Conservation (phyloP, 345 rosid species). For the Nephelium lappaceum region DNA sequence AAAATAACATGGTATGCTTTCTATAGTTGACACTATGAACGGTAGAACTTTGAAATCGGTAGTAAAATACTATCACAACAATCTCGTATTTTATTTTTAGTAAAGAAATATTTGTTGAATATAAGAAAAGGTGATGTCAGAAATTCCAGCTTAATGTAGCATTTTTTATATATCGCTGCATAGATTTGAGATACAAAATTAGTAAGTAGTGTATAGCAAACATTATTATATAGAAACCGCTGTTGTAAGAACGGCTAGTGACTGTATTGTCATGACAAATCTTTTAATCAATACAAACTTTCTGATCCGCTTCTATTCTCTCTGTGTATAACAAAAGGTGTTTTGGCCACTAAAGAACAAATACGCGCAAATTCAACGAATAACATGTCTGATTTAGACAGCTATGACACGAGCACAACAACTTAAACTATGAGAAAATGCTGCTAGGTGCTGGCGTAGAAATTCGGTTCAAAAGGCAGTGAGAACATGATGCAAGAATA, state of each 20-base stretch:
- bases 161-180: too few species aligned
- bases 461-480: too few species aligned
- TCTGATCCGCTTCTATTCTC: background rate
- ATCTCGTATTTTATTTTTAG: too few species aligned
- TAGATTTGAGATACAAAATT: background rate
- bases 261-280: background rate
- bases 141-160: background rate
- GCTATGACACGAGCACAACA: background rate
- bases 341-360: background rate
- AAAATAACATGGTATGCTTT: too few species aligned
- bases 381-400: background rate
- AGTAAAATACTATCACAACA: too few species aligned
- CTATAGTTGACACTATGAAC: too few species aligned
- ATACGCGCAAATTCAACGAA: background rate
- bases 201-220: background rate
- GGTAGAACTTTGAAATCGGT: too few species aligned
- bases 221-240: background rate
- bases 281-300: background rate
- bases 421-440: background rate
- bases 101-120: background rate
- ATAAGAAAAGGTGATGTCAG: background rate
- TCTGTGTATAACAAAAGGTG: background rate
- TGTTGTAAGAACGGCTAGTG: slow-evolving; percentile 3
- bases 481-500: too few species aligned
- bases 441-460: background rate